Evolutionary conservation across 2,329 filamentous ascomycete species (phyloP), one percentile per base, ranked within the genome.

Genomic region (Tolypocladium album): DNA sequence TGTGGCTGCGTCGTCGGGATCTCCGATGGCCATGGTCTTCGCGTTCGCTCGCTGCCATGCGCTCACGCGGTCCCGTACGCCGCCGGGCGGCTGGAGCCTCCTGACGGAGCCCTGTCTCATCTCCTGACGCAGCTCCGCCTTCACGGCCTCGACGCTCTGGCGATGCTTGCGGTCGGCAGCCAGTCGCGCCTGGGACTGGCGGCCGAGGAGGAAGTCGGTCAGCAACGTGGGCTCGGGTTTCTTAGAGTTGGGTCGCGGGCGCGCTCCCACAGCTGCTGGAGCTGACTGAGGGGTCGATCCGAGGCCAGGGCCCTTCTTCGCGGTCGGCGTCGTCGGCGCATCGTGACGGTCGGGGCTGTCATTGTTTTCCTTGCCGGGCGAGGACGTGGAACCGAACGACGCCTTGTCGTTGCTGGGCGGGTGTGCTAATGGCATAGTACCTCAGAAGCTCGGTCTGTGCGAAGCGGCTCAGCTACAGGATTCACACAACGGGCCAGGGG

Each of bases 11-110:
- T 80, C 79, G 39, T 82, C 75, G 1, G 80, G 79, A 59, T 81
- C 76, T 2, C 76, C 80, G 1, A 74, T 74, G 4, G 69, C 75
- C 73, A 88, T 82, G 34, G 86, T 87, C 7, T 82, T 82, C 40
- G 87, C 88, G 68, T 88, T 90, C 65, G 87, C 79, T 69, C 88
- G 88, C 73, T 96, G 91, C 92, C 92, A 96, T 73, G 87, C 83
- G 66, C 87, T 88, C 58, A 96, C 89, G 67, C 92, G 86, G 65
- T 90, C 88, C 63, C 84, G 84, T 56, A 95, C 88, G n/a, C 83
- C 83, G 4, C 82, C 82, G 0, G 84, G 88, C 68, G 77, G 83
- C 74, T 77, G 86, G 66, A 84, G 78, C 73, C 77, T 85, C 70
- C 74, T 80, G 58, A 81, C 83, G n/a, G 79, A 73, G 8, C 77